A percentile compares a stretch with the other conserved stretches of the same genome.
Evolutionary conservation across 2,329 filamentous ascomycete species (phyloP).

Genomic region (Colletotrichum spaethianum): DNA sequence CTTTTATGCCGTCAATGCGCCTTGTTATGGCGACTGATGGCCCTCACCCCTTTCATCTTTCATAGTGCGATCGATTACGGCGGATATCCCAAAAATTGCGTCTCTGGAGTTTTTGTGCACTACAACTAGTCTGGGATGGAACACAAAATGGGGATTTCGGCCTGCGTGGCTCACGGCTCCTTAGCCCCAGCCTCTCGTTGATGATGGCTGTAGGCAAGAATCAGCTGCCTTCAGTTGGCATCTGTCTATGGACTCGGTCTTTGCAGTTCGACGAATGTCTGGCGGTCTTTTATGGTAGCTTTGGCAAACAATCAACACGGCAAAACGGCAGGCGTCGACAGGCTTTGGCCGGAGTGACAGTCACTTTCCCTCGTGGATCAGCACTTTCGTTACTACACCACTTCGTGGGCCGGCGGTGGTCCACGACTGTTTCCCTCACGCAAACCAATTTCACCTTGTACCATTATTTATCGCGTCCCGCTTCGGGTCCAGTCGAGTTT

Average conservation of each 20-base stretch:
- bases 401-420: slow-evolving; percentile 30
- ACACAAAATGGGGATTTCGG: slow-evolving; percentile 39
- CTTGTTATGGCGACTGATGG: slow-evolving; percentile 15
- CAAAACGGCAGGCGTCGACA: slow-evolving; percentile 42
- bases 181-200: slow-evolving; percentile 15
- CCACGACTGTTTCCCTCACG: slow-evolving; percentile 36
- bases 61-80: slow-evolving; percentile 40
- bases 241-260: slow-evolving; percentile 9
- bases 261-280: slow-evolving; percentile 32
- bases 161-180: slow-evolving; percentile 30
- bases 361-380: slow-evolving; percentile 41
- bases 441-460: slow-evolving; percentile 42
- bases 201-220: slow-evolving; percentile 15
- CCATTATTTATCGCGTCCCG: slow-evolving; percentile 43
- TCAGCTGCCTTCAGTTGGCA: slow-evolving; percentile 8
- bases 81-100: slow-evolving; percentile 42
- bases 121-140: slow-evolving; percentile 41
- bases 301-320: slow-evolving; percentile 43
- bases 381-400: slow-evolving; percentile 43
- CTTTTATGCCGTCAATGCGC: slow-evolving; percentile 8
- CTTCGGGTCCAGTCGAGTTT: slow-evolving; percentile 41
- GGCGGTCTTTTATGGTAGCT: slow-evolving; percentile 42
- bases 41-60: slow-evolving; percentile 28
- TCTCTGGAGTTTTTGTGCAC: slow-evolving; percentile 43
- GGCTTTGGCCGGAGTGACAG: slow-evolving; percentile 41